Evolutionary conservation across 164 flowering plant genomes (phyloP), one percentile per base, ranked within the genome.

Genomic region (Vitis riparia): DNA sequence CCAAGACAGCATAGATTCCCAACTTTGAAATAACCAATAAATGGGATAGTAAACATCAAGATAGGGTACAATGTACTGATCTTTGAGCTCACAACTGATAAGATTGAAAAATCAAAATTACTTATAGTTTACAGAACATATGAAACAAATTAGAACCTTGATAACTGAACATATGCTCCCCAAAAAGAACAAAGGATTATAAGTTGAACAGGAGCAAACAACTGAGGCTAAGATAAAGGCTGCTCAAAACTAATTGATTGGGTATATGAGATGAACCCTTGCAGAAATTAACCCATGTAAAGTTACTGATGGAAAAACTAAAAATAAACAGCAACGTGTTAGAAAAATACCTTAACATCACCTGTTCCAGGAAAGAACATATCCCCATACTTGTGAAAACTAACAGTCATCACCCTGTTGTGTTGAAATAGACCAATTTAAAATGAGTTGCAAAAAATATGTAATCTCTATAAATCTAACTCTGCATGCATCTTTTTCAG

Each of bases 291-390:
- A 67, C 9, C 48, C 27, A 68, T 72, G 67, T 30, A 56, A 68
- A 47, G 11, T 27, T 44, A 63, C 14, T 10, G 16, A 16, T 23
- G 55, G 8, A 59, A 23, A 1, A 66, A 48, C 62, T 16, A 62
- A 32, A 64, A 30, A 5, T 9, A 2, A 48, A 51, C n/a, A 59
- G 12, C 17, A 50, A 53, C 49, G 60, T 11, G 11, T 30, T 17
- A 9, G 59, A 65, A 49, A 63, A 62, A 68, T 66, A 95, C 98
- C 99, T 95, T 95, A 71, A 90, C 91, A 84, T 95, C 98, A 55
- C 99, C 99, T 12, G 99, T 93, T 74, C 98, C 99, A 61, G 99
- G 99, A 85, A 95, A 95, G 85, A 93, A 95, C 84, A 76, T 27
- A 80, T 93, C 95, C 47, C 99, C 99, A 67, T 59, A 95, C 78